Evolutionary conservation across 495 filamentous ascomycete species (phyloP).

Genomic region (Xylaria nigripes): DNA sequence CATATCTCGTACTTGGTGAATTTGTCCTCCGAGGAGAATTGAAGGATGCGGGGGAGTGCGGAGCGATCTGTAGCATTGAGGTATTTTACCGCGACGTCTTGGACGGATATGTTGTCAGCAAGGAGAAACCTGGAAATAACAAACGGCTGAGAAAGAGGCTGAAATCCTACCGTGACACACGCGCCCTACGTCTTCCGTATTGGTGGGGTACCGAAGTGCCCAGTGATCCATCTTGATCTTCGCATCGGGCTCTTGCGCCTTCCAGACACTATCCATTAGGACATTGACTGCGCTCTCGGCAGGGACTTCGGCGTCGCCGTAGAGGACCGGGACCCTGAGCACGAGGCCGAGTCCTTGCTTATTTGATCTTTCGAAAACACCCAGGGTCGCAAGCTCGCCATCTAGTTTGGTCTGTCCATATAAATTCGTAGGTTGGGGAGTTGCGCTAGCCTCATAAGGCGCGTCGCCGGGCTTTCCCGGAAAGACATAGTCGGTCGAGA

Average conservation of each 20-base stretch:
- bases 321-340: slow-evolving; percentile 80
- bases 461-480: slow-evolving; percentile 73
- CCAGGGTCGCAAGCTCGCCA: slow-evolving; percentile 67
- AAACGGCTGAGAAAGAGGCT: not conserved
- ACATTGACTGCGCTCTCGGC: slow-evolving; percentile 78
- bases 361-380: slow-evolving; percentile 43
- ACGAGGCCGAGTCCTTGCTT: slow-evolving; percentile 54
- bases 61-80: slow-evolving; percentile 36
- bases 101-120: not conserved
- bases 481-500: slow-evolving; percentile 95
- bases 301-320: slow-evolving; percentile 57
- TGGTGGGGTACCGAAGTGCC: slow-evolving; percentile 77
- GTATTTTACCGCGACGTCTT: slow-evolving; percentile 61
- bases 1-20: slow-evolving; percentile 93
- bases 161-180: slow-evolving; percentile 49
- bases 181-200: slow-evolving; percentile 79
- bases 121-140: not conserved
- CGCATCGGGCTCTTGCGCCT: slow-evolving; percentile 51
- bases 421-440: slow-evolving; percentile 65
- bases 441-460: slow-evolving; percentile 63
- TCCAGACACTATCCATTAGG: slow-evolving; percentile 64
- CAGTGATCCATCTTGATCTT: slow-evolving; percentile 81
- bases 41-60: slow-evolving; percentile 60
- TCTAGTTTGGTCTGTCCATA: slow-evolving; percentile 86
- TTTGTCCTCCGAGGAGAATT: slow-evolving; percentile 80